Evolutionary conservation across 306 rosid genomes (phyloP).

Genomic region (Corylus avellana): DNA sequence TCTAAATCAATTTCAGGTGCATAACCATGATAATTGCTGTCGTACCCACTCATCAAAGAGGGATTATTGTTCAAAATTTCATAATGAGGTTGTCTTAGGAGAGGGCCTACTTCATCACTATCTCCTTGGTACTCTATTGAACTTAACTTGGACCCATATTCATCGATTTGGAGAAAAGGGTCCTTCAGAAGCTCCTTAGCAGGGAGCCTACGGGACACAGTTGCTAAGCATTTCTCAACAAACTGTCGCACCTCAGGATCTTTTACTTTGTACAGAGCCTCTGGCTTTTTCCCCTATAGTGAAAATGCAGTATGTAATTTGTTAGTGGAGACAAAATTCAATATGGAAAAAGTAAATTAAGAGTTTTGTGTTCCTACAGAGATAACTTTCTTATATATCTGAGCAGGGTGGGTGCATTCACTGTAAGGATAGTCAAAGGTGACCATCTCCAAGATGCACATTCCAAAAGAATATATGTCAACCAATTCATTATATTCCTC

Average conservation of each 20-base stretch:
- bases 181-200: constrained; percentile 84
- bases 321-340: constrained; percentile 15
- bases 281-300: constrained; percentile 80
- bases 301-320: constrained; percentile 23
- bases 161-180: constrained; percentile 80
- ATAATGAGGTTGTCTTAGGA: constrained; percentile 47
- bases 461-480: constrained; percentile 96
- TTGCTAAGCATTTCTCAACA: constrained; percentile 89
- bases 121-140: constrained; percentile 44
- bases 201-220: constrained; percentile 73
- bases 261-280: constrained; percentile 68
- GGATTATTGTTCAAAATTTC: constrained; percentile 38
- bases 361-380: constrained; percentile 52
- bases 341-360: constrained; percentile 9
- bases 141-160: constrained; percentile 54
- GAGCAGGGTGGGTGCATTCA: constrained; percentile 93
- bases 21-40: constrained; percentile 47
- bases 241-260: constrained; percentile 73
- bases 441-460: constrained; percentile 98
- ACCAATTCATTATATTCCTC: constrained; percentile 95
- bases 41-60: constrained; percentile 44
- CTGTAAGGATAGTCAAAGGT: constrained; percentile 94
- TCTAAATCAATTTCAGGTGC: constrained; percentile 48
- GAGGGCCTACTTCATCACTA: constrained; percentile 58
- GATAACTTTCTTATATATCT: constrained; percentile 92